Conservation (phyloP, 371 early-diverging fungal species). For the Mycotypha africana region DNA sequence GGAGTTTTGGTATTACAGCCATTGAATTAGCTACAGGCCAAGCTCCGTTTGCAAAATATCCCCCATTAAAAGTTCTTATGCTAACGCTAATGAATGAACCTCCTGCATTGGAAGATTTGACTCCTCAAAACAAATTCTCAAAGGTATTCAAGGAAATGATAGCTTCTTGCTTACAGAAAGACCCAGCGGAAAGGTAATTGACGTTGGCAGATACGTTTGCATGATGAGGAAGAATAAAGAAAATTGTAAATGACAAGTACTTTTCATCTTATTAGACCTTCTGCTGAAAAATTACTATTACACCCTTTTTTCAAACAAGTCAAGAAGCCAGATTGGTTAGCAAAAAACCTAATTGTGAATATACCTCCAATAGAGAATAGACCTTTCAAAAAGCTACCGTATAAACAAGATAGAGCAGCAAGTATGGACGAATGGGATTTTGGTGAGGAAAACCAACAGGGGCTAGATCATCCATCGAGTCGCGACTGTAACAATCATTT, state of each 20-base stretch:
- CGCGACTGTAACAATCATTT: not conserved
- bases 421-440: conserved; percentile 43
- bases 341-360: conserved; percentile 50
- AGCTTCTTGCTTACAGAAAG: conserved; percentile 78
- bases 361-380: conserved; percentile 68
- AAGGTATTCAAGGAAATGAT: conserved; percentile 83
- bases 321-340: conserved; percentile 66
- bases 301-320: conserved; percentile 82
- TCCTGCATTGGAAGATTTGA: conserved; percentile 76
- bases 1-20: conserved; percentile 89
- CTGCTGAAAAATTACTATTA: conserved; percentile 70
- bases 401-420: conserved; percentile 18
- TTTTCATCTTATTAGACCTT: conserved; percentile 49
- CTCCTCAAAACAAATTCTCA: conserved; percentile 67
- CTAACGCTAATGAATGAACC: conserved; percentile 86
- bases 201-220: too few relatives aligned
- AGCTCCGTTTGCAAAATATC: conserved; percentile 86
- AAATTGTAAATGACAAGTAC: not conserved
- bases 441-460: conserved; percentile 19
- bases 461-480: not conserved
- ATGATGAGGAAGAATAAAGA: too few relatives aligned
- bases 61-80: conserved; percentile 80
- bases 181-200: conserved; percentile 72
- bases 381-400: conserved; percentile 34
- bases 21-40: conserved; percentile 84